Evolutionary conservation across 202 grass and related monocot species (phyloP).

Genomic region (Brachypodium distachyon): DNA sequence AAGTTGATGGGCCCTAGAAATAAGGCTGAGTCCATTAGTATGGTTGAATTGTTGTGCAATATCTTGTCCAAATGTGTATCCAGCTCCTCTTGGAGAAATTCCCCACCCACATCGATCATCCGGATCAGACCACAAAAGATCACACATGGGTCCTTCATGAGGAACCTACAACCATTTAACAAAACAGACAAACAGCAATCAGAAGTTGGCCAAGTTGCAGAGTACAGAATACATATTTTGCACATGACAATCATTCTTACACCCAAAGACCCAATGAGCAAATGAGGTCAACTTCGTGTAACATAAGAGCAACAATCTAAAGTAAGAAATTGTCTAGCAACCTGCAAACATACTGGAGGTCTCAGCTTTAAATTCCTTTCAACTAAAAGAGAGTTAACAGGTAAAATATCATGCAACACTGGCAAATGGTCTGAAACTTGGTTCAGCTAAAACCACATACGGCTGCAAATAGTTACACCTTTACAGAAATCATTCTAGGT

Average conservation of each 20-base stretch:
- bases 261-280: neutral
- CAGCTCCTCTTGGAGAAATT: slow-evolving; percentile 75
- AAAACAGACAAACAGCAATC: neutral
- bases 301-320: neutral
- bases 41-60: slow-evolving; percentile 76
- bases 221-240: neutral
- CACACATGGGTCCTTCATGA: slow-evolving; percentile 87
- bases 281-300: neutral
- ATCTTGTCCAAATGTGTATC: slow-evolving; percentile 83
- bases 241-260: neutral
- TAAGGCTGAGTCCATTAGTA: slow-evolving; percentile 64
- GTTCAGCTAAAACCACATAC: neutral
- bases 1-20: slow-evolving; percentile 80
- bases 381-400: neutral
- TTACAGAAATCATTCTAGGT: neutral
- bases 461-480: neutral
- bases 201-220: neutral
- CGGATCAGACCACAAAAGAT: slow-evolving; percentile 82
- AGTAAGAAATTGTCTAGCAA: neutral
- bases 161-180: slow-evolving; percentile 48
- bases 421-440: neutral
- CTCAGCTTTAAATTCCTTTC: neutral
- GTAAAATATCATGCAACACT: neutral
- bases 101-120: slow-evolving; percentile 84
- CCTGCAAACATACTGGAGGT: neutral